Percentiles rank a stretch among this genome's conserved stretches.
Conservation (phyloP, 768 basidiomycete species). For the Hypholoma fasciculare region DNA sequence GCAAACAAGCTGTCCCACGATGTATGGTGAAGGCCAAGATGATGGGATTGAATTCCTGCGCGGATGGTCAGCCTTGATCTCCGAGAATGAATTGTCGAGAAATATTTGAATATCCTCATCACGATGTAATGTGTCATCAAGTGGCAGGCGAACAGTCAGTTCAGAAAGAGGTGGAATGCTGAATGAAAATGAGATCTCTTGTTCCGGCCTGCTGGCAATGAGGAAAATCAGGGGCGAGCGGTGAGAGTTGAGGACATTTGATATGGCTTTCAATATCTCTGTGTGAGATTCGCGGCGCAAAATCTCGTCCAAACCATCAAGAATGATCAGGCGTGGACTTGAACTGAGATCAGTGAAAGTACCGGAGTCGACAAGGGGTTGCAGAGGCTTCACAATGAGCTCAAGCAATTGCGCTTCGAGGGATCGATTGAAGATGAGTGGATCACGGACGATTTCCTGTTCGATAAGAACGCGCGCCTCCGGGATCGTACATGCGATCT, state of each 20-base stretch:
- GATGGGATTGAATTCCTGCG: neutral
- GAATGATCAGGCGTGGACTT: neutral
- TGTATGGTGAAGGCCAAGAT: neutral
- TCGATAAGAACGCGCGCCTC: neutral
- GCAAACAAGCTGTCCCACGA: neutral
- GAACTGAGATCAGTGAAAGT: neutral
- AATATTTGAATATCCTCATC: conserved; percentile 6
- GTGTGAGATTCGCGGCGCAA: neutral
- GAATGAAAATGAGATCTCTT: conserved; percentile 1
- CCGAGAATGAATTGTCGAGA: neutral
- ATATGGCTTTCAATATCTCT: neutral
- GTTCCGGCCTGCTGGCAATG: conserved; percentile 11
- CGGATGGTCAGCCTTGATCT: conserved; percentile 4
- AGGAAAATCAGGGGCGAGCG: conserved; percentile 3
- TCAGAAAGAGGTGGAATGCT: neutral
- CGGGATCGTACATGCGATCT: neutral
- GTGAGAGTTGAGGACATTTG: neutral
- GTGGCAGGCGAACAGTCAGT: neutral
- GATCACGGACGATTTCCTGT: neutral
- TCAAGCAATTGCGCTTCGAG: neutral
- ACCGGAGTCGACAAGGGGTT: neutral
- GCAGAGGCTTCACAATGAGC: conserved; percentile 3
- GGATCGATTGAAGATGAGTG: conserved; percentile 5
- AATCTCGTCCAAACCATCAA: conserved; percentile 26
- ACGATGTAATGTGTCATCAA: conserved; percentile 1